phyloP scores from a whole-genome alignment of 768 basidiomycete genomes.

The Strobilomyces dryophilus region DNA sequence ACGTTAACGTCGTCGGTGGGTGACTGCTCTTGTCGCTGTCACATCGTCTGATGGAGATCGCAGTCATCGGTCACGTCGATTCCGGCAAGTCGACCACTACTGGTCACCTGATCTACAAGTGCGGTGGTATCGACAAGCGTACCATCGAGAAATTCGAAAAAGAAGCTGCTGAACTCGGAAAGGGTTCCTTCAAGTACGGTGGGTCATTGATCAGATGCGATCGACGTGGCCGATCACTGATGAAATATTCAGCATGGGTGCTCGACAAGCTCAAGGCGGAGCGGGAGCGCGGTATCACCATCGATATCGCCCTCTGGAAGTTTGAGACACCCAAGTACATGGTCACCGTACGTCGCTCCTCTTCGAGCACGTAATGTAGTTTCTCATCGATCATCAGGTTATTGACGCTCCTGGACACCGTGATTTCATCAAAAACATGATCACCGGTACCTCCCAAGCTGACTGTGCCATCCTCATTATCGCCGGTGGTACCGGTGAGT shows the following conservation, averaged over 20 bases:
- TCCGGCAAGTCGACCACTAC: constrained; percentile 99
- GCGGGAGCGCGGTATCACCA: constrained; percentile 99
- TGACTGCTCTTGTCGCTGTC: constrained; percentile 22
- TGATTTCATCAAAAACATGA: constrained; percentile 99
- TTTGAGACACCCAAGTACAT: constrained; percentile 98
- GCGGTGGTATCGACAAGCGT: constrained; percentile 99
- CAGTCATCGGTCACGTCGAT: constrained; percentile 99
- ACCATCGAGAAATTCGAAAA: constrained; percentile 99
- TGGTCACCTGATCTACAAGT: constrained; percentile 99
- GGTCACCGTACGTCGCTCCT: constrained; percentile 67
- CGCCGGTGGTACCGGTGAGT: constrained; percentile 98
- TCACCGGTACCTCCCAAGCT: constrained; percentile 99
- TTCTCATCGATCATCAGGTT: constrained; percentile 51
- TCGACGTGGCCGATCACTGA: constrained; percentile 18
- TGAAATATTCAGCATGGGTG: constrained; percentile 79
- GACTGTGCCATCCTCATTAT: constrained; percentile 99
- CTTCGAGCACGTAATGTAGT: neutral
- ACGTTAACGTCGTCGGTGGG: constrained; percentile 97
- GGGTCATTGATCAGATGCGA: constrained; percentile 31
- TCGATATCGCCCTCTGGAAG: constrained; percentile 99
- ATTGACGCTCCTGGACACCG: constrained; percentile 99
- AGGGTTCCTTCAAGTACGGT: constrained; percentile 99
- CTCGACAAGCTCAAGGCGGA: constrained; percentile 99
- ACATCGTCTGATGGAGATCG: constrained; percentile 28
- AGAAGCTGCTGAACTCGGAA: constrained; percentile 99